phyloP scores from a whole-genome alignment of 768 basidiomycete species.

The Porphyrellus cyaneotinctus region DNA sequence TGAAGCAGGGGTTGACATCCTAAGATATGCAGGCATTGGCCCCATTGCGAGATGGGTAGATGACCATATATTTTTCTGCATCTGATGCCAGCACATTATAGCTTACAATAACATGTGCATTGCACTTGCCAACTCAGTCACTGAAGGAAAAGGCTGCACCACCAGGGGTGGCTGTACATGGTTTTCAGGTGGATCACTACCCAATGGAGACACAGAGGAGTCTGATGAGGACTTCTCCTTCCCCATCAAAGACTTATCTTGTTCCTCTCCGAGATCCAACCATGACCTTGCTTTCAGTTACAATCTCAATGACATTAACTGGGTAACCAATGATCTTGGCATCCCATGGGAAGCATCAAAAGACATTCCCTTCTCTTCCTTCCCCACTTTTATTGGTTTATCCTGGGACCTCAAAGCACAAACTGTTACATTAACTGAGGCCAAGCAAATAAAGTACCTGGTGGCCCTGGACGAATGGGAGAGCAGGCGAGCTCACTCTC shows the following conservation, averaged over 20 bases:
- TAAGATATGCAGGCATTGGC: neutral
- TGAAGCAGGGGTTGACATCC: neutral
- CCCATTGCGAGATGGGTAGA: neutral
- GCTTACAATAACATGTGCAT: neutral
- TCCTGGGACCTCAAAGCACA: neutral
- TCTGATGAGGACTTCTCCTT: neutral
- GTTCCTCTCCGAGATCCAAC: accelerated
- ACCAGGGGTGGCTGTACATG: neutral
- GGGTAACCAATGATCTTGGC: accelerated
- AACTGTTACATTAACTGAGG: neutral
- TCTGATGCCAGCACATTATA: neutral
- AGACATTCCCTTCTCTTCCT: neutral
- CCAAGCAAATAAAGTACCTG: too few relatives aligned
- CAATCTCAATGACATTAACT: neutral
- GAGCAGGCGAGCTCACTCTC: too few relatives aligned
- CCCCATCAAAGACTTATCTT: accelerated
- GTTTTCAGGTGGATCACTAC: accelerated
- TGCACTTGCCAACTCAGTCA: neutral
- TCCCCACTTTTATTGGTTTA: neutral
- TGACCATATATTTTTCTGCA: neutral
- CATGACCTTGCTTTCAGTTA: neutral
- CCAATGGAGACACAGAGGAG: neutral
- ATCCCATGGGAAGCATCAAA: conserved; percentile 3
- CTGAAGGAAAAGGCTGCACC: accelerated
- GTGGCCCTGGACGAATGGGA: too few relatives aligned